phyloP scores from a whole-genome alignment of 2,329 filamentous ascomycete genomes.

The Davidsoniella virescens region DNA sequence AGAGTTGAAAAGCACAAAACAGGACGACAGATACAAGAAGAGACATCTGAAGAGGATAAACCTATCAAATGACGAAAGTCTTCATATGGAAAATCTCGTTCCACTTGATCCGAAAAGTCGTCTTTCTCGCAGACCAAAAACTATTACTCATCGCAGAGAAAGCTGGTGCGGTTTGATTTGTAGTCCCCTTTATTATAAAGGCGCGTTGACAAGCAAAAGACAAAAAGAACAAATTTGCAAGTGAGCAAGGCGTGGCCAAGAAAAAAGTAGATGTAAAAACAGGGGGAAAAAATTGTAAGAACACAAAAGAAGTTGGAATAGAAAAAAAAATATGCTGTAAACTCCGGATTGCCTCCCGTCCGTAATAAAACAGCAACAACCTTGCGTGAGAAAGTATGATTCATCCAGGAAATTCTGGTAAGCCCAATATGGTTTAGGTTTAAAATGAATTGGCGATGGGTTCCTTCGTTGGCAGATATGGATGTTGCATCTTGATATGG shows the following conservation, averaged over 20 bases:
- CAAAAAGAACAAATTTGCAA: not conserved
- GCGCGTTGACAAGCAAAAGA: not conserved
- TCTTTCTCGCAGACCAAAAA: not conserved
- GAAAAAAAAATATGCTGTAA: slow-evolving; percentile 6
- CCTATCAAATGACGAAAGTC: too few relatives aligned
- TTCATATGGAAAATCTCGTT: too few relatives aligned
- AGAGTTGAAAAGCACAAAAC: not conserved
- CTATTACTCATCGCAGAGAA: not conserved
- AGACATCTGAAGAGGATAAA: too few relatives aligned
- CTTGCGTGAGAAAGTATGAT: not conserved
- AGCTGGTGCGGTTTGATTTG: too few relatives aligned
- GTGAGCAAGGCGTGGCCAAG: not conserved
- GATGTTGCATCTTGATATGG: slow-evolving; percentile 6
- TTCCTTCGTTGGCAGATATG: slow-evolving; percentile 4
- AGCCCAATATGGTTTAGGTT: not conserved
- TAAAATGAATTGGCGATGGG: not conserved
- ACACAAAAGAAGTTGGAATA: not conserved
- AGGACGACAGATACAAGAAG: not conserved
- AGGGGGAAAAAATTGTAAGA: not conserved
- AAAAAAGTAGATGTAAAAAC: not conserved
- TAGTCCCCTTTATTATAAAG: too few relatives aligned
- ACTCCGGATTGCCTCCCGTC: slow-evolving; percentile 5
- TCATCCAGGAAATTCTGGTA: slow-evolving; percentile 1
- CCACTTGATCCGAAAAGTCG: not conserved
- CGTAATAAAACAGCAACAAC: slow-evolving; percentile 6